A percentile compares a stretch with the other conserved stretches of the same genome.
Evolutionary conservation across 345 rosid genomes (phyloP).

Genomic region (Linum trigynum): DNA sequence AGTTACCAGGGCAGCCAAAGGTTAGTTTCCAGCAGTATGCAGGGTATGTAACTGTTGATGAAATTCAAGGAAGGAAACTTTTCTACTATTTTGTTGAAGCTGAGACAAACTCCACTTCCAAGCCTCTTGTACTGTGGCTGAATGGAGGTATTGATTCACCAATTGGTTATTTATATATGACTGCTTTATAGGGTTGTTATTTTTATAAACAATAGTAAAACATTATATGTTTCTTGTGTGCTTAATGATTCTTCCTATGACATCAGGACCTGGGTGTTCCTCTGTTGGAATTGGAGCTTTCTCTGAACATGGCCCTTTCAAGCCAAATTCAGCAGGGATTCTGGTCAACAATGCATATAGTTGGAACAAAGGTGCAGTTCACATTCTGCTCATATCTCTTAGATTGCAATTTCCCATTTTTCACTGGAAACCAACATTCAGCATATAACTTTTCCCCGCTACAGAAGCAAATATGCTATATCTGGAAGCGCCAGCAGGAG

Average conservation of each 20-base stretch:
- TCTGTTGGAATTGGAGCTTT: slow-evolving; percentile 27
- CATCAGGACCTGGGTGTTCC: slow-evolving; percentile 13
- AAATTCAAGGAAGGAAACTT: slow-evolving; percentile 23
- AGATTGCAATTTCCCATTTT: neutral
- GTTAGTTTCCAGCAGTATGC: neutral
- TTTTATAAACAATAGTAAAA: no score
- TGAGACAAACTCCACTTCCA: slow-evolving; percentile 22
- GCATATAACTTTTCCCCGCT: neutral
- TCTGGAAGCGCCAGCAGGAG: slow-evolving; percentile 19
- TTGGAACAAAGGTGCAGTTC: slow-evolving; percentile 11
- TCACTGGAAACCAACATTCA: neutral
- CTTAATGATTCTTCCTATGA: neutral
- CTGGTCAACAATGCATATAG: slow-evolving; percentile 6
- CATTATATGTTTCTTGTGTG: neutral
- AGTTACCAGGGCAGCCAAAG: slow-evolving; percentile 34
- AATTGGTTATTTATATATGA: no score
- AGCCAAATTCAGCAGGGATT: neutral
- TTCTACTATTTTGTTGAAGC: slow-evolving; percentile 47
- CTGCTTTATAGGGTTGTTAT: no score
- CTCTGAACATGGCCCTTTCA: slow-evolving; percentile 17
- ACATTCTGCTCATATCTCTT: neutral
- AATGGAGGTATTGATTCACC: neutral
- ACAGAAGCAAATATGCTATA: slow-evolving; percentile 18
- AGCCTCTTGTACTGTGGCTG: slow-evolving; percentile 26
- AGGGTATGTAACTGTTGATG: slow-evolving; percentile 15